phyloP scores from a whole-genome alignment of 495 filamentous ascomycete genomes.

The Talaromyces stipitatus region DNA sequence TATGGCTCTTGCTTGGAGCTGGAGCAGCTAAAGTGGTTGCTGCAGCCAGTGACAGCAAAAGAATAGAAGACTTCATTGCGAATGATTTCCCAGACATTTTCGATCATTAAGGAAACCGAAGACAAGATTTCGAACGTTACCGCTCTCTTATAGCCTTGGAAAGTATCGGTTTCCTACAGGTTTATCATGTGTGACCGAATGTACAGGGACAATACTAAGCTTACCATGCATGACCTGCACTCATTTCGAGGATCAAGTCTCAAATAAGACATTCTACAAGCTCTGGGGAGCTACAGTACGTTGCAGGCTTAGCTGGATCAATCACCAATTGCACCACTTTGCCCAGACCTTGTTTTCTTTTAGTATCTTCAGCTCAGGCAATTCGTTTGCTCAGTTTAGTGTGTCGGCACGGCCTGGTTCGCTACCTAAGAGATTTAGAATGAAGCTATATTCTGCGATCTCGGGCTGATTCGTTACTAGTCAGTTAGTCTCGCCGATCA shows the following conservation, averaged over 20 bases:
- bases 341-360: background rate
- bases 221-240: background rate
- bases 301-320: background rate
- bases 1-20: conserved; percentile 16
- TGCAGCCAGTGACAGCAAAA: conserved; percentile 21
- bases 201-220: background rate
- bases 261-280: background rate
- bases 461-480: background rate
- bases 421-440: background rate
- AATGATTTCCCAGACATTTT: too few relatives aligned
- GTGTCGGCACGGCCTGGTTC: background rate
- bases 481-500: background rate
- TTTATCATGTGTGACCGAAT: background rate
- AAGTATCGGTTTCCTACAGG: background rate
- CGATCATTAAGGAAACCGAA: too few relatives aligned
- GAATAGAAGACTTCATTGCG: conserved; percentile 22
- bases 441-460: background rate
- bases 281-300: background rate
- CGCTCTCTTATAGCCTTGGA: background rate
- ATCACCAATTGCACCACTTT: background rate
- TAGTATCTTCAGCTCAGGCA: background rate
- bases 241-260: background rate
- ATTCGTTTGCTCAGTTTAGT: background rate
- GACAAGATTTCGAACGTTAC: background rate
- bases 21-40: conserved; percentile 23